These are phyloP conservation scores for Eucalyptus globulus DNA, from an alignment of 345 rosid genomes.

Conservation along the genomic window DNA sequence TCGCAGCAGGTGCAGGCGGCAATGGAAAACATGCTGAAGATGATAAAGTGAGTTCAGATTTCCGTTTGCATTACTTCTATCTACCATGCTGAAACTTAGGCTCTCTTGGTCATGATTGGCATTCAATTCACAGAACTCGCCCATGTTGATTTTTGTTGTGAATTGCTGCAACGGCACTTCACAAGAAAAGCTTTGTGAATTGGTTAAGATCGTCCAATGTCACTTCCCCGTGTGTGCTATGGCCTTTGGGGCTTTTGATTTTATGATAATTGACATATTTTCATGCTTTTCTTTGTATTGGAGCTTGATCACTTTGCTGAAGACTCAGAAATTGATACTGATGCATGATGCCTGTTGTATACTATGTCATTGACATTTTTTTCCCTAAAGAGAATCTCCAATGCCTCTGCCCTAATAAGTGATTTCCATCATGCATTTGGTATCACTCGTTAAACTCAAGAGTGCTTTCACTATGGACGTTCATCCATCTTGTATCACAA, in stretches of 20 bases:
- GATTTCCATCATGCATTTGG: background rate
- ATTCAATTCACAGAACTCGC: background rate
- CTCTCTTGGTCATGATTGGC: background rate
- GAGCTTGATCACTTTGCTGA: background rate
- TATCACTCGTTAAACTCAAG: background rate
- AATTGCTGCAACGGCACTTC: background rate
- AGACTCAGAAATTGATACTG: background rate
- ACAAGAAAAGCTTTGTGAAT: background rate
- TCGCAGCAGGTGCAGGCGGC: slow-evolving; percentile 72
- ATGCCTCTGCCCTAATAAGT: background rate
- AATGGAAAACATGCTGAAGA: slow-evolving; percentile 78
- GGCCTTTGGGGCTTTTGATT: background rate
- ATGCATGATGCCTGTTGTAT: background rate
- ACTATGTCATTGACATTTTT: background rate
- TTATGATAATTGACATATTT: background rate
- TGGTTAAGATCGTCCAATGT: background rate
- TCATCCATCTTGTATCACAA: background rate
- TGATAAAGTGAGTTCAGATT: slow-evolving; percentile 45
- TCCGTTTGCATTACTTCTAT: background rate
- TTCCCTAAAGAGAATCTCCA: background rate
- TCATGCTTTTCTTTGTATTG: background rate
- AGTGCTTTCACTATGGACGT: background rate
- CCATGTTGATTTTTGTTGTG: background rate
- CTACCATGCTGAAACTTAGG: background rate
- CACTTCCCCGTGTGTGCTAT: background rate